Evolutionary conservation across 495 filamentous ascomycete species (phyloP), one percentile per base, ranked within the genome.

Genomic region (Talaromyces thailandensis): DNA sequence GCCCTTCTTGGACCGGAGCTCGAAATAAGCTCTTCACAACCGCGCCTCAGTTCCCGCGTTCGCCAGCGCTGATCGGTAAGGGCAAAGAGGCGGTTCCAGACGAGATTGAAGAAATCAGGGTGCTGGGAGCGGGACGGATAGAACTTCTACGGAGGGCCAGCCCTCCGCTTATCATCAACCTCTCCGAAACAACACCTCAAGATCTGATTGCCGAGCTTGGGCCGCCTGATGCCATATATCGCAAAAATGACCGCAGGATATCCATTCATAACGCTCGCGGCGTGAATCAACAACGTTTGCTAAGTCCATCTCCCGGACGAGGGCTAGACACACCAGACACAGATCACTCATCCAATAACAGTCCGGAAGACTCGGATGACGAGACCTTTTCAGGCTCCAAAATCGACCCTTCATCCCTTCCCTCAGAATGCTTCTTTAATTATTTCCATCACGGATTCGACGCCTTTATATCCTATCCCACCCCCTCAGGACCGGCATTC

Each of bases 391-490:
- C 66, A 21, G 51, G 63, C 2, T 70, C 67, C 45, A 58, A 70
- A 1, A 60, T 75, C 21, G 78, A 81, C 55, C 73, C 75, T 26
- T 68, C 71, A 4, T 75, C 74, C 8, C 62, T 79, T 11, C 76
- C 76, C 5, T 67, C 85, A 16, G 93, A 97, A 74, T 93, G 86
- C 66, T 98, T 97, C 72, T 95, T 92, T 71, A 97, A 97, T 68
- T 98, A 98, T 70, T 98, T 96, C 68, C 88, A 91, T 64, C 88
- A 96, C 66, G 94, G 94, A 2, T 90, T 98, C 67, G 94, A 98
- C 72, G 82, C 96, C n/a, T 84, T 97, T 55, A 81, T 98, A 16
- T 96, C 93, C 0, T 82, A 88, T 29, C 88, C 89, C 21, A 85
- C 84, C 3, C 73, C 76, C 3, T 79, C 86, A 1, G 89, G 88